These are phyloP conservation scores for Suillus subluteus DNA, from an alignment of 768 basidiomycete species.

Conservation along the genomic window DNA sequence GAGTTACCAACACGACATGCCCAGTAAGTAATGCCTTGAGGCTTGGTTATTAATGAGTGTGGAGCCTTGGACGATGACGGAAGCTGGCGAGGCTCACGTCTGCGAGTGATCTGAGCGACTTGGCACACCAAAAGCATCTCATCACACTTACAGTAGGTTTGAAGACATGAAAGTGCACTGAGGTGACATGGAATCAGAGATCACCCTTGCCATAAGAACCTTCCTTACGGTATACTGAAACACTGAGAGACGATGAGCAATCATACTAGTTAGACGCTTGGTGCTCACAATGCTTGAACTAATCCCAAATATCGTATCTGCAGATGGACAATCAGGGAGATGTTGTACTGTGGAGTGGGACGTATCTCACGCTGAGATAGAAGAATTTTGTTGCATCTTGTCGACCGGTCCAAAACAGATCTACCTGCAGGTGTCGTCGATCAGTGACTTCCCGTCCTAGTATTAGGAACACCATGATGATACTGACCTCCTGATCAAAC, in stretches of 20 bases:
- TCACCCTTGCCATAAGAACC: neutral
- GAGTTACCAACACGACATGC: neutral
- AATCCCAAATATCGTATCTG: constrained; percentile 18
- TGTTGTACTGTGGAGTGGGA: neutral
- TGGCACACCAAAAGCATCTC: neutral
- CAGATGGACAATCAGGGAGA: no score
- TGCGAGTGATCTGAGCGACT: neutral
- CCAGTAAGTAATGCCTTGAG: neutral
- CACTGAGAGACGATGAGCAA: neutral
- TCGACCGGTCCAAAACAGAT: constrained; percentile 14
- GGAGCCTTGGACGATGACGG: neutral
- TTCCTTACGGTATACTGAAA: neutral
- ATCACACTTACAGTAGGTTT: constrained; percentile 1
- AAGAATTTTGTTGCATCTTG: constrained; percentile 13
- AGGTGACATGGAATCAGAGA: neutral
- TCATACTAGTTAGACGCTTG: neutral
- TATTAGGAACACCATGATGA: neutral
- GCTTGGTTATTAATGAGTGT: neutral
- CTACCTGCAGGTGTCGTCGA: constrained; percentile 4
- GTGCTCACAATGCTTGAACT: constrained; percentile 5
- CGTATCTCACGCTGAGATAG: constrained; percentile 14
- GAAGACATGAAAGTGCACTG: constrained; percentile 4
- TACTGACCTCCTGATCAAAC: constrained; percentile 15
- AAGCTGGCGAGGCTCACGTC: constrained; percentile 9
- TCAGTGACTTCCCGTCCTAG: neutral